Evolutionary conservation across 2,329 filamentous ascomycete genomes (phyloP).

Genomic region (Aspergillus sp.): DNA sequence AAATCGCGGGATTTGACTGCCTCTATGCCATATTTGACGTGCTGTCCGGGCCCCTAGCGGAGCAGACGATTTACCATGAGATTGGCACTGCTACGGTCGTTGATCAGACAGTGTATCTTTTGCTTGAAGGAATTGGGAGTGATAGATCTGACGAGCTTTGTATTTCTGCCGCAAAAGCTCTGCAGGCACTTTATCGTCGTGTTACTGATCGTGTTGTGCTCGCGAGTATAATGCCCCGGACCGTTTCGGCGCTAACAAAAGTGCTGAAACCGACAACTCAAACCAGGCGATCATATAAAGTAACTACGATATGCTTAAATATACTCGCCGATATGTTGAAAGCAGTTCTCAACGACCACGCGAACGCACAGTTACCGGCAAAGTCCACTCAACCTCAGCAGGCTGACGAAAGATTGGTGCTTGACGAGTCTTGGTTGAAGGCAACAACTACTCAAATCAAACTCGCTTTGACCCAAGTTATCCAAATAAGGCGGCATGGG

Average conservation of each 20-base stretch:
- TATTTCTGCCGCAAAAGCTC: conserved; percentile 64
- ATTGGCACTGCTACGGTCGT: conserved; percentile 70
- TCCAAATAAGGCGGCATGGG: conserved; percentile 72
- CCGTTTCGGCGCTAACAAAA: conserved; percentile 77
- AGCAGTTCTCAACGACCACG: conserved; percentile 48
- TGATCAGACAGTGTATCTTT: conserved; percentile 76
- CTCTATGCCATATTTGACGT: conserved; percentile 65
- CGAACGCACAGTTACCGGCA: conserved; percentile 21
- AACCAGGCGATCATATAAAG: conserved; percentile 58
- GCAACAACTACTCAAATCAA: conserved; percentile 81
- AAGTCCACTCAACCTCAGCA: conserved; percentile 21
- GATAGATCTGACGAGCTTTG: conserved; percentile 68
- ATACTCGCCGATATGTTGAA: conserved; percentile 53
- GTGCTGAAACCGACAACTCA: conserved; percentile 68
- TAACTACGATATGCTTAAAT: conserved; percentile 64
- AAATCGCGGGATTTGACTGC: conserved; percentile 68
- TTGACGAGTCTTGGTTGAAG: conserved; percentile 68
- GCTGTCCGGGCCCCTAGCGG: conserved; percentile 51
- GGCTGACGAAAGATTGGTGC: conserved; percentile 38
- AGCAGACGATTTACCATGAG: conserved; percentile 45
- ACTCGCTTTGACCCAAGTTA: conserved; percentile 73
- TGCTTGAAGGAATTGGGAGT: conserved; percentile 71
- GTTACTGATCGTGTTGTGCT: conserved; percentile 73
- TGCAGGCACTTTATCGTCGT: conserved; percentile 62
- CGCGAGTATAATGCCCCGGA: conserved; percentile 83